A percentile compares a stretch with the other conserved stretches of the same genome.
Conservation (phyloP, 352 stramenopile species). For the Phytophthora podocarpi region DNA sequence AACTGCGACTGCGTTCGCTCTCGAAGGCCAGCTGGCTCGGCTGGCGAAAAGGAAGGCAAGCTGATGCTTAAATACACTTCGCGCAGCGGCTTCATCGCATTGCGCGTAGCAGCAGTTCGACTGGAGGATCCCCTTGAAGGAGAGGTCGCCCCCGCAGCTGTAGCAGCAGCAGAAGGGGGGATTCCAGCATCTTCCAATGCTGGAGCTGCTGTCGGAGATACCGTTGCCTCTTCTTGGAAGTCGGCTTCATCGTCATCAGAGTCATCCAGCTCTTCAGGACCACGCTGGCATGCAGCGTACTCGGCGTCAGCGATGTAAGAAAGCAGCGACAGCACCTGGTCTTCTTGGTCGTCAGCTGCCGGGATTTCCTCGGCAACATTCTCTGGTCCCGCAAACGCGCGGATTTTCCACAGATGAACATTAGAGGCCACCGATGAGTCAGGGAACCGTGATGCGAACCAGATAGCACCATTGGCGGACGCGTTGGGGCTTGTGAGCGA, state of each 20-base stretch:
- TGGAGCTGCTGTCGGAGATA: constrained; percentile 6
- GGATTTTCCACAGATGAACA: constrained; percentile 83
- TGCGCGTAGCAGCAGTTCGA: constrained; percentile 62
- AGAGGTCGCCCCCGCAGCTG: constrained; percentile 3
- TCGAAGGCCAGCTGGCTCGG: constrained; percentile 37
- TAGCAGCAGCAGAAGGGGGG: constrained; percentile 1
- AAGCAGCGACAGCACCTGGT: constrained; percentile 80
- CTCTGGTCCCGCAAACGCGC: constrained; percentile 56
- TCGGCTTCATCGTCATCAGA: constrained; percentile 61
- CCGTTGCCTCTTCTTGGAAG: constrained; percentile 30
- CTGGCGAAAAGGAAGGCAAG: constrained; percentile 72
- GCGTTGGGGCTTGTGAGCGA: constrained; percentile 21
- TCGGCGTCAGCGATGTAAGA: constrained; percentile 88
- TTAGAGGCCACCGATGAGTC: constrained; percentile 79
- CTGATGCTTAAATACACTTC: constrained; percentile 72
- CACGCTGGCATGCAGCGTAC: constrained; percentile 75
- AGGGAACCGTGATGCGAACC: constrained; percentile 84
- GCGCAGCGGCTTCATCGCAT: constrained; percentile 68
- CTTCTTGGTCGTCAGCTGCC: constrained; percentile 59
- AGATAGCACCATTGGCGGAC: constrained; percentile 57
- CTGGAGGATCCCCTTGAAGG: constrained; percentile 35
- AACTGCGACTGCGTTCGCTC: constrained; percentile 32
- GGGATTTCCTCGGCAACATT: constrained; percentile 63
- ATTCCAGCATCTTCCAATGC: neutral
- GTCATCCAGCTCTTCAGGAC: constrained; percentile 44